Evolutionary conservation across 192 early-diverging fungal species (phyloP).

Genomic region (Cetraspora pellucida): DNA sequence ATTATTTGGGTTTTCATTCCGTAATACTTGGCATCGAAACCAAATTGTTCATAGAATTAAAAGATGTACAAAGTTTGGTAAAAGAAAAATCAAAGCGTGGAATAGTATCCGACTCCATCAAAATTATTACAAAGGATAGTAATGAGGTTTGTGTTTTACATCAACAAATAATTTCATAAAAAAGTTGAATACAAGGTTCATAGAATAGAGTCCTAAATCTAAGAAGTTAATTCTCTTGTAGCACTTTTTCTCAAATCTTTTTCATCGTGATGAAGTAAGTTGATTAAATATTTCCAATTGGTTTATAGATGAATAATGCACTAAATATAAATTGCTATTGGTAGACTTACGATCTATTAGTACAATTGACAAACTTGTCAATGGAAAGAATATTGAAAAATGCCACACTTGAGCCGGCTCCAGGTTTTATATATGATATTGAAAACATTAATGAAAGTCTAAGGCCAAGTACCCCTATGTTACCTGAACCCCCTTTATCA

Average conservation of each 20-base stretch:
- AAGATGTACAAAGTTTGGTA: slow-evolving; percentile 85
- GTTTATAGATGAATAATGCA: neutral
- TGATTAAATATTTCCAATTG: too few relatives aligned
- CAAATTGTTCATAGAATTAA: slow-evolving; percentile 87
- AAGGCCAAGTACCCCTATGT: neutral
- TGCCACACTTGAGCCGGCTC: slow-evolving; percentile 71
- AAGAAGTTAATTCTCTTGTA: slow-evolving; percentile 32
- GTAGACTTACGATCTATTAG: slow-evolving; percentile 87
- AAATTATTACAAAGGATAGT: slow-evolving; percentile 79
- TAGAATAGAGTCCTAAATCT: too few relatives aligned
- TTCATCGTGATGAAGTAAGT: slow-evolving; percentile 84
- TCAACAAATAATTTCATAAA: too few relatives aligned
- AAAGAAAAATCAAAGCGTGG: slow-evolving; percentile 92
- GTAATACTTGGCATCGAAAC: slow-evolving; percentile 93
- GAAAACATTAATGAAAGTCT: slow-evolving; percentile 14
- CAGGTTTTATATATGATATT: slow-evolving; percentile 45
- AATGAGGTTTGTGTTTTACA: slow-evolving; percentile 59
- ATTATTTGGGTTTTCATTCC: slow-evolving; percentile 95
- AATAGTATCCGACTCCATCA: slow-evolving; percentile 84
- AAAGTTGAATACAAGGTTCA: too few relatives aligned
- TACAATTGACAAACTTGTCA: slow-evolving; percentile 83
- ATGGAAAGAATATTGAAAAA: slow-evolving; percentile 88
- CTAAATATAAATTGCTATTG: neutral
- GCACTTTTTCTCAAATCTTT: slow-evolving; percentile 93
- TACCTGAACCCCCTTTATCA: slow-evolving; percentile 35